A percentile compares a stretch with the other conserved stretches of the same genome.
phyloP scores from a whole-genome alignment of 306 rosid species.

The Quercus parvula region DNA sequence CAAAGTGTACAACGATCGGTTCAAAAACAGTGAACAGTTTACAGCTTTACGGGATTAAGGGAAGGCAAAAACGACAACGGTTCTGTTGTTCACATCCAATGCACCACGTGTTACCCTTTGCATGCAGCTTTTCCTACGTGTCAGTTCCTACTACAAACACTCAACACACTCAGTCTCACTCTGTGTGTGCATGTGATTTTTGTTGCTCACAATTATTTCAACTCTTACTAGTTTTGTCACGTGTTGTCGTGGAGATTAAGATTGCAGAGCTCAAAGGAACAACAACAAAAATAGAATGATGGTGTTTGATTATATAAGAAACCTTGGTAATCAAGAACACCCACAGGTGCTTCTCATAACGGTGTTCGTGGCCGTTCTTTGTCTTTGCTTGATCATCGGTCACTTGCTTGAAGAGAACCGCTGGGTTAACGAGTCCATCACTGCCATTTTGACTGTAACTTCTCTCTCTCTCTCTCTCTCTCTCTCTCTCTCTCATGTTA shows the following conservation, averaged over 20 bases:
- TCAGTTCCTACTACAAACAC: too few relatives aligned
- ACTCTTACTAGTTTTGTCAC: too few relatives aligned
- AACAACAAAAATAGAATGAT: not conserved
- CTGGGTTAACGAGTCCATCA: slow-evolving; percentile 88
- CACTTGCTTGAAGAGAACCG: slow-evolving; percentile 72
- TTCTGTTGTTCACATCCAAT: too few relatives aligned
- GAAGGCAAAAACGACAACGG: too few relatives aligned
- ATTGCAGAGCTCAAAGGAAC: not conserved
- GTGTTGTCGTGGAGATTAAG: not conserved
- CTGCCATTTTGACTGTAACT: slow-evolving; percentile 68
- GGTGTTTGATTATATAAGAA: slow-evolving; percentile 15
- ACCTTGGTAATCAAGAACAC: slow-evolving; percentile 51
- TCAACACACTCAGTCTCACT: too few relatives aligned
- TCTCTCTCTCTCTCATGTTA: not conserved
- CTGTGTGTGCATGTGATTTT: too few relatives aligned
- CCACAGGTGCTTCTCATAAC: slow-evolving; percentile 64
- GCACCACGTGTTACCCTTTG: too few relatives aligned
- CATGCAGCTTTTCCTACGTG: too few relatives aligned
- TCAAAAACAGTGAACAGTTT: too few relatives aligned
- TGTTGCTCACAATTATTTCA: too few relatives aligned
- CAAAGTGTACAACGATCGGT: too few relatives aligned
- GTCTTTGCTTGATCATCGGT: slow-evolving; percentile 67
- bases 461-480: not conserved
- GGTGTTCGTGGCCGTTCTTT: slow-evolving; percentile 72
- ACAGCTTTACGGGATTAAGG: too few relatives aligned